phyloP scores from a whole-genome alignment of 371 early-diverging fungal genomes.

The Funneliformis caledonium region DNA sequence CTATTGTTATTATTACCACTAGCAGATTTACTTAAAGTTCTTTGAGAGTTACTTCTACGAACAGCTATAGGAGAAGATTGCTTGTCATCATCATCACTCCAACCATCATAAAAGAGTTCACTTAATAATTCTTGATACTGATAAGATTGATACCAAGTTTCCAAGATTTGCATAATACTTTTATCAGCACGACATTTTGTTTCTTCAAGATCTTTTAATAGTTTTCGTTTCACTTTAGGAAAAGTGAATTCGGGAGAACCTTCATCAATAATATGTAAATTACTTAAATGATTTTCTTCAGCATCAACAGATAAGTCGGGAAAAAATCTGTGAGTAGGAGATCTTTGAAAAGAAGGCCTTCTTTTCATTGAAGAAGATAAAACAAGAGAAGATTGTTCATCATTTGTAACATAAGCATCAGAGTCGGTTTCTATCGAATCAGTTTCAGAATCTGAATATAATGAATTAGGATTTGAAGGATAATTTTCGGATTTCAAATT shows the following conservation, averaged over 20 bases:
- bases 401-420: constrained; percentile 35
- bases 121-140: constrained; percentile 39
- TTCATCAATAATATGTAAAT: constrained; percentile 38
- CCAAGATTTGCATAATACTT: constrained; percentile 11
- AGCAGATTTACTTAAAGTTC: constrained; percentile 19
- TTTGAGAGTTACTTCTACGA: constrained; percentile 20
- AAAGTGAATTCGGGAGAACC: constrained; percentile 36
- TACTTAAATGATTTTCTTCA: constrained; percentile 40
- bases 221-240: constrained; percentile 40
- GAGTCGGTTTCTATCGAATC: constrained; percentile 39
- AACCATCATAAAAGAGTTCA: constrained; percentile 37
- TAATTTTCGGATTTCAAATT: constrained; percentile 32
- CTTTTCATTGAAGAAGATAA: constrained; percentile 26
- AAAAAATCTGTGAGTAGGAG: constrained; percentile 34
- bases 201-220: constrained; percentile 39
- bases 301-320: constrained; percentile 35
- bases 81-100: constrained; percentile 41
- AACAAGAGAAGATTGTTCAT: constrained; percentile 29
- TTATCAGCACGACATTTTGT: constrained; percentile 31
- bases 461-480: constrained; percentile 20
- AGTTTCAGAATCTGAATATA: constrained; percentile 39
- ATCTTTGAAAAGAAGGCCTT: constrained; percentile 35
- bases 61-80: constrained; percentile 18
- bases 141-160: constrained; percentile 33
- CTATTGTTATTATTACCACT: neutral